Base-by-base conservation (phyloP, 2,329 filamentous ascomycete species). In the Cladosporium sp. region DNA sequence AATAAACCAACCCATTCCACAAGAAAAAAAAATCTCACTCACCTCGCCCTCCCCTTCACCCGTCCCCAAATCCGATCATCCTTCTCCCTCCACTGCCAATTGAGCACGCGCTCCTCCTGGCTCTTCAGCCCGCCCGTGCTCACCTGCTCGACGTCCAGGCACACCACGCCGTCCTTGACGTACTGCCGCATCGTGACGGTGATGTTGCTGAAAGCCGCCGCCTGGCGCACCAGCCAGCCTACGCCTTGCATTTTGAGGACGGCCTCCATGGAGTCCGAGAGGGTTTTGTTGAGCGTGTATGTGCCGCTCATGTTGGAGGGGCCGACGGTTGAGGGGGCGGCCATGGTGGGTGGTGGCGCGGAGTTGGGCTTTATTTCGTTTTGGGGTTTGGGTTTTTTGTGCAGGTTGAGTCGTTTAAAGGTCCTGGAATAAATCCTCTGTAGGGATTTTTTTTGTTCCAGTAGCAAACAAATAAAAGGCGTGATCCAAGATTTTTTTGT, bases 21-120 rank as follows among this genome's bases (percentile, higher is more conserved):
- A n/a, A 43, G 13, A 9, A 45, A 45, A 29, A 61, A 17, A 36
- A 38, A 47, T n/a, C n/a, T n/a, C 50, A 53, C 53, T 50, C 34
- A 53, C 65, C 77, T 83, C 40, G 73, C 70, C 54, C 75, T 76
- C 51, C 86, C 88, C 45, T 74, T 73, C 55, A 93, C 78, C 50
- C 71, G 72, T 52, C 90, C 90, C 67, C 95, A 96, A 58, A 95
- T 80, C 76, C 83, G 84, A 74, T 96, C 89, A 19, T 72, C 73
- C 73, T 91, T 88, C 56, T 80, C 78, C 59, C 85, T 83, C 49
- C 70, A 76, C 19, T 69, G 66, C 71, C 77, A 83, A 64, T 85
- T 77, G 2, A 85, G 68, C 1, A 64, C 69, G 42, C 84, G 78
- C 7, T 70, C 62, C 65, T 88, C 84, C 15, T 71, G 70, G 15